Evolutionary conservation across 1,284 basidiomycete species (phyloP), one percentile per base, ranked within the genome.

Genomic region (Melanopsichium pennsylvanicum): DNA sequence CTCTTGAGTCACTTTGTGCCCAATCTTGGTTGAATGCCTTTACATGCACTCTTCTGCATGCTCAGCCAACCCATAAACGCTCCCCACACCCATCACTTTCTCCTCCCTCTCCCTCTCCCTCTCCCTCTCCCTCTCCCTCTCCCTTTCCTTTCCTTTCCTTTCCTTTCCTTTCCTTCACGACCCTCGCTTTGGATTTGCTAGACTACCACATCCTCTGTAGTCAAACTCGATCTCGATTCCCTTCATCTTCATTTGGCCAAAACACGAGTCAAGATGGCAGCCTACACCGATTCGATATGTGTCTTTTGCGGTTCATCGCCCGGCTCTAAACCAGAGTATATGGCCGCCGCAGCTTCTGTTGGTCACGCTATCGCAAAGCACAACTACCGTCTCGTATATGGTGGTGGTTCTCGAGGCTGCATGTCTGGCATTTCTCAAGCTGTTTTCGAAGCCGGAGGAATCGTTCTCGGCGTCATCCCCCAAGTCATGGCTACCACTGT

Each of bases 351-450:
- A 3, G 52, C 80, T 88, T 89, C 90, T 22, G 79, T 96, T 12
- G 93, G 91, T 33, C 81, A 83, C 42, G 89, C 91, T 0, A 83
- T 95, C 21, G 91, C 88, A 2, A 82, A 81, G 22, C 82, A 85
- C n/a, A 83, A 85, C 5, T 84, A 88, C 12, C 86, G 88, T 4
- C 84, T 96, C 22, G 86, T 96, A 2, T 96, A 96, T 79, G 93
- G 93, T 5, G 93, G 93, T 15, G 93, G 92, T 0, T 85, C 85
- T 11, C 84, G 85, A 26, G 93, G 93, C 0, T 85, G 94, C 49
- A 96, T 96, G 93, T 93, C 93, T 42, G 83, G 88, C 35, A 88
- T 93, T 8, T 91, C 92, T 0, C 84, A 86, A 26, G 84, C 90
- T 1, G 88, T 86, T 0, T 82, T 91, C 15, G 83, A 88, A 62